Evolutionary conservation across 768 basidiomycete genomes (phyloP), one percentile per base, ranked within the genome.

Genomic region (Porpolomopsis calyptriformis): DNA sequence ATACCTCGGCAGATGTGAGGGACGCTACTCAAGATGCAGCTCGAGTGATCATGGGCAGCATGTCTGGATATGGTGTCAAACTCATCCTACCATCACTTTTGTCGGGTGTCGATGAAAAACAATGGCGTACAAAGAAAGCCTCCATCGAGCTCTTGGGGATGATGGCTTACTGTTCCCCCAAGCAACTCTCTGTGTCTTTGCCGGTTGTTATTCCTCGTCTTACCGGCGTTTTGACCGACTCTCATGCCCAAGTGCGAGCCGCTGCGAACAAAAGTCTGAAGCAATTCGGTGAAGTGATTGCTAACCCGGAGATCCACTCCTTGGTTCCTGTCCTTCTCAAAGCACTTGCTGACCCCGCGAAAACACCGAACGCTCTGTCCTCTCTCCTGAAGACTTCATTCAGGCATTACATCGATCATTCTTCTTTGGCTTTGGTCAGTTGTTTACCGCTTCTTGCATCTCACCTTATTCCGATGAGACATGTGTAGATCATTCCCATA

Each of bases 141-240:
- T 93, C 93, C 5, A 97, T 98, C 50, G 96, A 99, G 60, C 66
- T 98, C 4, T 68, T 99, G 49, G 96, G 96, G 19, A 87, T 92
- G 75, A 98, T 98, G 93, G 96, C 96, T 1, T 98, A 94, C 64
- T 94, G 93, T 60, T 91, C 96, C 7, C 96, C 94, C 1, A 78
- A 81, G 31, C 96, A 99, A 62, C 76, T 98, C 12, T 96, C 96
- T 0, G 70, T 91, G 16, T 98, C 94, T 0, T 72, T 99, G 2
- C 94, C 94, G 4, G 88, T 97, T 42, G 90, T 98, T 61, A 93
- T 99, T 45, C 96, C 96, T 5, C 81, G 85, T n/a, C 68, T 99
- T 20, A 96, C 93, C 16, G 86, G 82, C 4, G 92, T 96, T 40
- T 70, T 99, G 46, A 98, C 92, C 45, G 96, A 99, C 62, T 93